These are phyloP conservation scores for Penicillium sp. DNA, from an alignment of 2,329 filamentous ascomycete genomes.

Conservation along the genomic window DNA sequence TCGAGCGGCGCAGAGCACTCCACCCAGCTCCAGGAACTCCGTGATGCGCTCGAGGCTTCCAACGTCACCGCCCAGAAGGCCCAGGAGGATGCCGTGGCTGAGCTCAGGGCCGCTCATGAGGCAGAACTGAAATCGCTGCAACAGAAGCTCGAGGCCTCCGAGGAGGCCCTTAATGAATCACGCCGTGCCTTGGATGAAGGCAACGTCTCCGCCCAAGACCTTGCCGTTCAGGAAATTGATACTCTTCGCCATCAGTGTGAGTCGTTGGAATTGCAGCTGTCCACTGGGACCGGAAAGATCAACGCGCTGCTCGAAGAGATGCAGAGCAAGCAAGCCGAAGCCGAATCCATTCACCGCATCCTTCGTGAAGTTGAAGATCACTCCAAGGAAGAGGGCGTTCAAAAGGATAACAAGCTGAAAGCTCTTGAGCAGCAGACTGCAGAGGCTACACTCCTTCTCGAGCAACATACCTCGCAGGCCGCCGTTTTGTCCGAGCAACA, in stretches of 20 bases:
- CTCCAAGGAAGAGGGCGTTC: constrained; percentile 37
- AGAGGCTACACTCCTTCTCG: constrained; percentile 34
- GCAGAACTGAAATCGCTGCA: constrained; percentile 35
- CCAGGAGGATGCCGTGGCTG: constrained; percentile 31
- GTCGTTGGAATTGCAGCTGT: constrained; percentile 34
- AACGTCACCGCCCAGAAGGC: constrained; percentile 30
- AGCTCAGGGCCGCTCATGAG: constrained; percentile 34
- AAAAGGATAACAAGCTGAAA: constrained; percentile 36
- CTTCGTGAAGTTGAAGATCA: constrained; percentile 39
- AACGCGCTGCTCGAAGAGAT: constrained; percentile 37
- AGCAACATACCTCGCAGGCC: constrained; percentile 35
- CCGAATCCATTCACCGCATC: constrained; percentile 39
- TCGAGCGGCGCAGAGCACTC: constrained; percentile 31
- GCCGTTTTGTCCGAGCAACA: constrained; percentile 35
- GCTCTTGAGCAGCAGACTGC: constrained; percentile 37
- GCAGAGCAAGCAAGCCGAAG: constrained; percentile 38
- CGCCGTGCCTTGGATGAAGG: constrained; percentile 38
- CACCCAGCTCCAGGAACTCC: constrained; percentile 37
- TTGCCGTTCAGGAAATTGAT: constrained; percentile 38
- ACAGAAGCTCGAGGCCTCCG: constrained; percentile 35
- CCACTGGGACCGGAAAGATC: constrained; percentile 33
- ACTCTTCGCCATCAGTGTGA: constrained; percentile 37
- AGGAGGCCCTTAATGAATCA: constrained; percentile 35
- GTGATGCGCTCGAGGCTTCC: constrained; percentile 34
- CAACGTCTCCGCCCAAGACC: constrained; percentile 33